Conservation (phyloP, 768 basidiomycete species). For the Boletus bicolor region DNA sequence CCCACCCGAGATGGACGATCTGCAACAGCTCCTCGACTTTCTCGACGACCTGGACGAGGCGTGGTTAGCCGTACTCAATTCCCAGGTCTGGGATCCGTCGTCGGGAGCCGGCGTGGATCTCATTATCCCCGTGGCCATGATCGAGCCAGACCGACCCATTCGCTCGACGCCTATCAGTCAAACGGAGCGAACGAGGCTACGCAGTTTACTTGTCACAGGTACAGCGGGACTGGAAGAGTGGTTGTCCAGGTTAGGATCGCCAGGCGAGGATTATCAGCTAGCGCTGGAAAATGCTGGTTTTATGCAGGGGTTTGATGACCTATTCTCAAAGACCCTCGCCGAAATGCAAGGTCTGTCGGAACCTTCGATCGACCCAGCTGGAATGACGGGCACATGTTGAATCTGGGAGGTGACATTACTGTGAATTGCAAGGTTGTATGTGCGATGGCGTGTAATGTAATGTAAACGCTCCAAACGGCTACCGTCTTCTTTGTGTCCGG, state of each 20-base stretch:
- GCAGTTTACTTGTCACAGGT: conserved; percentile 62
- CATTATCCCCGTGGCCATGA: conserved; percentile 37
- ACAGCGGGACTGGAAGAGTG: conserved; percentile 67
- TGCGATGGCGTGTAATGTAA: conserved; percentile 1
- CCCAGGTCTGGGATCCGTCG: conserved; percentile 64
- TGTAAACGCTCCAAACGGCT: background rate
- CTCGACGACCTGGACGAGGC: conserved; percentile 72
- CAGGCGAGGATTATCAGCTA: conserved; percentile 28
- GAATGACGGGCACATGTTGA: conserved; percentile 24
- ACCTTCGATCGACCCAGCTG: conserved; percentile 19
- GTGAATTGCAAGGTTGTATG: background rate
- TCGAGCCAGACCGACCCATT: conserved; percentile 23
- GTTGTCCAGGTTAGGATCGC: conserved; percentile 39
- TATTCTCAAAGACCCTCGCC: conserved; percentile 61
- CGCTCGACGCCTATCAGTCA: conserved; percentile 54
- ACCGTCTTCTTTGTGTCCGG: conserved; percentile 45
- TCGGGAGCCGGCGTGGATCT: conserved; percentile 40
- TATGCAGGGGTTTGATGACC: conserved; percentile 59
- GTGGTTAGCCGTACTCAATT: conserved; percentile 64
- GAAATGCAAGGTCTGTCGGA: conserved; percentile 50
- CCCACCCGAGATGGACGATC: conserved; percentile 38
- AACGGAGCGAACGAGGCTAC: conserved; percentile 69
- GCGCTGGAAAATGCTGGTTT: conserved; percentile 51
- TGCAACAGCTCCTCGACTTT: conserved; percentile 60
- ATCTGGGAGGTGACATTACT: background rate